Evolutionary conservation across 1,139 yeast species (phyloP), one percentile per base, ranked within the genome.

Genomic region (Martiniozyma asiatica): DNA sequence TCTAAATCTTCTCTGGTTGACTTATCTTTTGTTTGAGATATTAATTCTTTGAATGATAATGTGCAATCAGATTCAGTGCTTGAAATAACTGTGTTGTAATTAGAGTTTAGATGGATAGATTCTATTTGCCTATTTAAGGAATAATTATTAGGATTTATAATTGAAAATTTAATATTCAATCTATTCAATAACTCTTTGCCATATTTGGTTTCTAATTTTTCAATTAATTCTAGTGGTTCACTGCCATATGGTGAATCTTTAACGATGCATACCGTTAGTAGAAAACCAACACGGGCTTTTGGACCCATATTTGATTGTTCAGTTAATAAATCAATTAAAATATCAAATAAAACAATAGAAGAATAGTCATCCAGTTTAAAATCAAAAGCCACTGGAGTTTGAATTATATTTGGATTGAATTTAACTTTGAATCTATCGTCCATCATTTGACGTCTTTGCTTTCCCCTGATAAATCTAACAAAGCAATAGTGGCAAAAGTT

Each of bases 391-490:
- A 78, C 63, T 26, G 55, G 62, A 14, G 69, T 67, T 1, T 44
- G 36, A 3, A 38, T 11, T 1, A 14, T 14, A 10, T 22, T 43
- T 11, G 44, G 42, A 6, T 65, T 65, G 39, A 69, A 81, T 44
- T 73, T 68, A 18, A 78, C 85, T 46, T 80, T 79, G 55, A 68
- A 82, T 33, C 63, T 68, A 17, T 79, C 87, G 40, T 65, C 67
- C 24, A 58, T 60, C 82, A 87, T 73, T 47, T 67, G 78, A 47
- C 77, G 79, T 38, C 94, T 63, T 52, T 81, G 87, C 49, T 84
- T 85, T 17, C 84, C 76, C 37, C 79, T 64, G 22, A 85, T 62
- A 44, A 82, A 85, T 37, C 75, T 61, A 18, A 68, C 50, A 43
- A 82, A 85, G 51, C 97, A 87, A n/a, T 47, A 47, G 26, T 61